Evolutionary conservation across 2,329 filamentous ascomycete species (phyloP).

Genomic region (Penicillium sclerotigenum): DNA sequence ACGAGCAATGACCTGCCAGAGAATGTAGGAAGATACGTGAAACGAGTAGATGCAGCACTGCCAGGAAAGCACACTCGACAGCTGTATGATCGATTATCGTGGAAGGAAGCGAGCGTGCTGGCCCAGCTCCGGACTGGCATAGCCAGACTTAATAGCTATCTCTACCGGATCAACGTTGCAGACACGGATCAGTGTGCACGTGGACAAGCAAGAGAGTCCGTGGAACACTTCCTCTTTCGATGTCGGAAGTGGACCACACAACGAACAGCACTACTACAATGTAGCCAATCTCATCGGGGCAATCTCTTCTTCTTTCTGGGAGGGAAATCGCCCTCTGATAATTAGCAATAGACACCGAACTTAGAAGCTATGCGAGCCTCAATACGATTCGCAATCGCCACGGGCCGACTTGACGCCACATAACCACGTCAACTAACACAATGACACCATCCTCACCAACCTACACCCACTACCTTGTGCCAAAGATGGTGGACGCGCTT

Average conservation of each 20-base stretch:
- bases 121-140: constrained; percentile 31
- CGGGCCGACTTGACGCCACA: not conserved
- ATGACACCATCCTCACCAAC: not conserved
- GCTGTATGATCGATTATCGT: constrained; percentile 23
- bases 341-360: constrained; percentile 29
- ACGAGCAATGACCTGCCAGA: constrained; percentile 18
- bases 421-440: constrained; percentile 8
- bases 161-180: not conserved
- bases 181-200: not conserved
- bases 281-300: not conserved
- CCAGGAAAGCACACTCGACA: constrained; percentile 28
- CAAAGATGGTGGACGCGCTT: constrained; percentile 27
- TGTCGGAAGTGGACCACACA: not conserved
- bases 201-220: not conserved
- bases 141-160: constrained; percentile 27
- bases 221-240: constrained; percentile 1
- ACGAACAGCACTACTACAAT: constrained; percentile 3
- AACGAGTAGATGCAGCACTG: constrained; percentile 5
- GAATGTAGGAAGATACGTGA: constrained; percentile 24
- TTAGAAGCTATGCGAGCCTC: constrained; percentile 28
- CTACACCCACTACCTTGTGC: not conserved
- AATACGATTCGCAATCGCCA: constrained; percentile 32
- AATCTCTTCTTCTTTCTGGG: constrained; percentile 1
- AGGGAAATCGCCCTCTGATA: constrained; percentile 13
- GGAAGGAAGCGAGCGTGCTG: constrained; percentile 31